These are phyloP conservation scores for Panellus pusillus DNA, from an alignment of 768 basidiomycete genomes.

Conservation along the genomic window DNA sequence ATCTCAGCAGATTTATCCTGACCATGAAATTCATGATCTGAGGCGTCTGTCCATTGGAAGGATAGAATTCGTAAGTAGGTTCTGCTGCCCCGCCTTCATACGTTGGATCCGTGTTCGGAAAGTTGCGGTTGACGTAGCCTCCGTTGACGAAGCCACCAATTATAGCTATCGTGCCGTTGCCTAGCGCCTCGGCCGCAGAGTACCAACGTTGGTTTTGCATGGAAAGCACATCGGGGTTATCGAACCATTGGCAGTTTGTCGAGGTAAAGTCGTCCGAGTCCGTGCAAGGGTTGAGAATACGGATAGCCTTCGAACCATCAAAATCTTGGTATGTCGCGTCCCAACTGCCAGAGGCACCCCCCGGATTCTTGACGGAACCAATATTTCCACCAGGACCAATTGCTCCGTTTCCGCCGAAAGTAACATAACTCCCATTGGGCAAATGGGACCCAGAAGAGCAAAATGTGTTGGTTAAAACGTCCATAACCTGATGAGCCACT, in stretches of 20 bases:
- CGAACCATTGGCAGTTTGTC: slow-evolving; percentile 68
- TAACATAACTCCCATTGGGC: slow-evolving; percentile 54
- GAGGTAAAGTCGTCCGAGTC: slow-evolving; percentile 46
- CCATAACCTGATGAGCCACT: slow-evolving; percentile 50
- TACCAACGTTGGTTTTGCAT: slow-evolving; percentile 80
- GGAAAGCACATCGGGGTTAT: slow-evolving; percentile 57
- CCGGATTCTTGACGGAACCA: slow-evolving; percentile 49
- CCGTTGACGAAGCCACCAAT: slow-evolving; percentile 81
- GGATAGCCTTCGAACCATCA: slow-evolving; percentile 78
- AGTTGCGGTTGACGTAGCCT: slow-evolving; percentile 73
- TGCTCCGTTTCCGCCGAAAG: slow-evolving; percentile 80
- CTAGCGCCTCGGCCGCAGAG: slow-evolving; percentile 67
- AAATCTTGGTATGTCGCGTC: slow-evolving; percentile 75
- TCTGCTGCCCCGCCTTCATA: slow-evolving; percentile 72
- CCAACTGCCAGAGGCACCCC: slow-evolving; percentile 48
- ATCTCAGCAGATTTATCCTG: no score
- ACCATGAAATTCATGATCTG: slow-evolving; percentile 66
- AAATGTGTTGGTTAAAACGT: slow-evolving; percentile 71
- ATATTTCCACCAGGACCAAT: slow-evolving; percentile 64
- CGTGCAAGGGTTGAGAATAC: slow-evolving; percentile 77
- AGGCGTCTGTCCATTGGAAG: slow-evolving; percentile 49
- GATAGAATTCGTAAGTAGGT: slow-evolving; percentile 83
- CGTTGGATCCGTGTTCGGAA: slow-evolving; percentile 63
- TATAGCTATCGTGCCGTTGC: slow-evolving; percentile 73
- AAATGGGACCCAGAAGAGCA: slow-evolving; percentile 83